Evolutionary conservation across 2,329 filamentous ascomycete genomes (phyloP).

Genomic region (Raffaelea ambrosiae): DNA sequence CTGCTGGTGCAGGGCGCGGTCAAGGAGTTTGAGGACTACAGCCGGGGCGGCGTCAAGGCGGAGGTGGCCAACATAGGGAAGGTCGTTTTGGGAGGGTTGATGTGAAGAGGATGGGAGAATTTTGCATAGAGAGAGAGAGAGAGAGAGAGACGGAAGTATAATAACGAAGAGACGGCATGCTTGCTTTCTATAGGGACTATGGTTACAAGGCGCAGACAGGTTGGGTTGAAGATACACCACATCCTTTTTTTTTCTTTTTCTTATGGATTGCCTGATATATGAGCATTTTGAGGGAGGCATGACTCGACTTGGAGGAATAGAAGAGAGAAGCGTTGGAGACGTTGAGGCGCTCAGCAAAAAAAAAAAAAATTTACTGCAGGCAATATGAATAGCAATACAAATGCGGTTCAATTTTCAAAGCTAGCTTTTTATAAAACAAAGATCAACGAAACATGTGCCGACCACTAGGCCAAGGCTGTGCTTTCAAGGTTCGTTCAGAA

Average conservation of each 20-base stretch:
- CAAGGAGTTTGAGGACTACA: constrained; percentile 87
- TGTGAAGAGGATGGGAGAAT: constrained; percentile 44
- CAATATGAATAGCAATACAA: no score
- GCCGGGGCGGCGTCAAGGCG: constrained; percentile 61
- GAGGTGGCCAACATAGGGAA: constrained; percentile 83
- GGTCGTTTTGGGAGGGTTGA: constrained; percentile 79
- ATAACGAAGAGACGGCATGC: neutral
- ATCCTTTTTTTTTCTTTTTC: no score
- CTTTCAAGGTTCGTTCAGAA: constrained; percentile 26
- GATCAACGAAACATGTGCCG: neutral
- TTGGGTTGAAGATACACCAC: no score
- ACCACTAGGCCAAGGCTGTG: constrained; percentile 9
- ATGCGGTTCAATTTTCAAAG: no score
- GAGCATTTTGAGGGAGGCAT: no score
- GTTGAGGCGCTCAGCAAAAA: no score
- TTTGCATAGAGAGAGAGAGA: no score
- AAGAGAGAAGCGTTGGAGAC: no score
- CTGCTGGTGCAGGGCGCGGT: constrained; percentile 80
- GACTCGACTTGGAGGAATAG: no score
- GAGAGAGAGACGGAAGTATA: neutral
- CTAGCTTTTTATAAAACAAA: neutral
- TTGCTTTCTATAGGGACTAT: neutral
- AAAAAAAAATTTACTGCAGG: no score
- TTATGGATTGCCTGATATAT: no score
- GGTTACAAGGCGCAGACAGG: neutral